Base-by-base conservation (phyloP, 192 early-diverging fungal genomes). In the Irineochytrium annulatum region DNA sequence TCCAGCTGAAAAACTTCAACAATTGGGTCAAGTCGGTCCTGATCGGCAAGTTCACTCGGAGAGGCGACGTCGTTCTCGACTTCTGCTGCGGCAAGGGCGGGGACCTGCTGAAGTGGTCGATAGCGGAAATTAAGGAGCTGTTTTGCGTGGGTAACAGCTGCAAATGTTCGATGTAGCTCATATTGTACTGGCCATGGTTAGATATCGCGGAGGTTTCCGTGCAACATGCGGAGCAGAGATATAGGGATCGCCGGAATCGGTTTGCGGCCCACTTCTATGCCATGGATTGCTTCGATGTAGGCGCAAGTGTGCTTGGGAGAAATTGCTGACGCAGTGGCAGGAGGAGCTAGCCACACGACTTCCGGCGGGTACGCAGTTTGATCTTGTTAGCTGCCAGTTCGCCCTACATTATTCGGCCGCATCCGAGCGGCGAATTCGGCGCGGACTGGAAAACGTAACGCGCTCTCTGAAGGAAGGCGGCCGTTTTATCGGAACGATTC, bases 321-420 rank as follows among this genome's bases (percentile, higher is more conserved):
- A 51, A 2, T 32, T 57, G 34, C 22, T 67, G 34, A 3, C n/a
- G 45, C 44, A n/a, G 43, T 14, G 14, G 3, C 26, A 43, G 56
- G 56, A 58, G 3, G 43, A 58, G 14, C 5, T 58, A 24, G 14
- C 24, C 14, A 6, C 52, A n/a, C 37, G 37, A 13, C 8, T 17
- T 22, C 6, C 13, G 11, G 8, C 46, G 26, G 46, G 11, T 6
- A 58, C 34, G 58, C 72, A 31, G 55, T 90, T 92, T 49, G 89
- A 96, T 64, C 76, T 94, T 27, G 90, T 95, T n/a, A 92, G 87
- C 35, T 87, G 90, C 69, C 97, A 99, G 63, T 99, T 99, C 68
- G 95, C 92, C 61, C 68, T 97, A 44, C 97, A 97, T 71, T 99
- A 99, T 71, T 87, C 91, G 0, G 97, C 95, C 62, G 90, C 92